phyloP scores from a whole-genome alignment of 208 protist genomes.

The Phytomonas sp. region DNA sequence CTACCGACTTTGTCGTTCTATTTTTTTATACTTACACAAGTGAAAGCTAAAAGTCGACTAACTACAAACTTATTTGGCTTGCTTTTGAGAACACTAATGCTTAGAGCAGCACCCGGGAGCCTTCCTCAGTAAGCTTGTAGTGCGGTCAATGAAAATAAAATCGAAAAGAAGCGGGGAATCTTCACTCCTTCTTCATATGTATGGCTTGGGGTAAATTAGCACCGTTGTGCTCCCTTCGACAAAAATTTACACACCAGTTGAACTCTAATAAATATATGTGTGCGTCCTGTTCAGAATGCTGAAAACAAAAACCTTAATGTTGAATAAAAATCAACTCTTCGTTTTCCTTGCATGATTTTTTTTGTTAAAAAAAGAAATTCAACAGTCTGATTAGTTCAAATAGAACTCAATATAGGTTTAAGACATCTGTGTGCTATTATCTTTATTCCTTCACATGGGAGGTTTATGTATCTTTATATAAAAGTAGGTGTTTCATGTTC shows the following conservation, averaged over 20 bases:
- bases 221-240: background rate
- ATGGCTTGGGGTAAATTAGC: background rate
- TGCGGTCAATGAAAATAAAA: background rate
- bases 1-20: background rate
- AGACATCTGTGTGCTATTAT: background rate
- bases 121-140: background rate
- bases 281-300: background rate
- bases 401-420: background rate
- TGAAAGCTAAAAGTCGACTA: background rate
- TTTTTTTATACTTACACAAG: background rate
- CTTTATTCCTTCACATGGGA: background rate
- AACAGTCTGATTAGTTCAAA: background rate
- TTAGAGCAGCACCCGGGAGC: background rate
- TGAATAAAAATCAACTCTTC: background rate
- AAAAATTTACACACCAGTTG: background rate
- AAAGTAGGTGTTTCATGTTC: slow-evolving; percentile 2
- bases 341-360: background rate
- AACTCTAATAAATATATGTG: no score
- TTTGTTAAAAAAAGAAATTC: background rate
- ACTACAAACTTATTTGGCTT: background rate
- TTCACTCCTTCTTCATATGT: background rate
- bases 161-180: background rate
- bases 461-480: background rate
- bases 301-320: background rate
- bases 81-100: background rate